Conservation (phyloP, 2,329 filamentous ascomycete species). For the Fusarium abutilonis region DNA sequence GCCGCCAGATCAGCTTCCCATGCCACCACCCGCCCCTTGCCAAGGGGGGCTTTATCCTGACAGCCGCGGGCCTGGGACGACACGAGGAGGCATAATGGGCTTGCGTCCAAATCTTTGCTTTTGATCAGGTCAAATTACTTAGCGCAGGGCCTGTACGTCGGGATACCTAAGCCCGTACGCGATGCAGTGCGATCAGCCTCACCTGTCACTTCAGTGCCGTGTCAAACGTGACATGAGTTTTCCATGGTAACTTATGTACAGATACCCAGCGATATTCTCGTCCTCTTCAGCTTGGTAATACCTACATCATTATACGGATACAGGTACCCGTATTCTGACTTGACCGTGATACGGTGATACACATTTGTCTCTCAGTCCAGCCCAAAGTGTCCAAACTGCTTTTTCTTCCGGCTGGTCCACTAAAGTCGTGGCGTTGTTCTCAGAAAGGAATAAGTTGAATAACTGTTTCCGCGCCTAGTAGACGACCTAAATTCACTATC, state of each 20-base stretch:
- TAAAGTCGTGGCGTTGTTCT: constrained; percentile 8
- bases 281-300: constrained; percentile 1
- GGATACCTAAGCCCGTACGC: not conserved
- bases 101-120: not conserved
- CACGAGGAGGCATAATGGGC: constrained; percentile 14
- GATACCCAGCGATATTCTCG: constrained; percentile 25
- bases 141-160: too few species aligned
- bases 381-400: not conserved
- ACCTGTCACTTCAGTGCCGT: constrained; percentile 5
- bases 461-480: not conserved
- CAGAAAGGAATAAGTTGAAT: constrained; percentile 7
- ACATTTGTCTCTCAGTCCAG: not conserved
- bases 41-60: constrained; percentile 17
- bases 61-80: constrained; percentile 28
- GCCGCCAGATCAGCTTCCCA: constrained; percentile 23
- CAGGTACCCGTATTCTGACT: not conserved
- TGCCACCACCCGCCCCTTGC: constrained; percentile 36
- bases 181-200: constrained; percentile 16
- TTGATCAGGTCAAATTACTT: not conserved
- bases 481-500: not conserved
- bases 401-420: constrained; percentile 19
- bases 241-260: not conserved
- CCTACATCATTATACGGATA: not conserved
- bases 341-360: not conserved
- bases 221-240: constrained; percentile 20